phyloP scores from a whole-genome alignment of 2,329 filamentous ascomycete species.

The Stachybotrys echinatus region DNA sequence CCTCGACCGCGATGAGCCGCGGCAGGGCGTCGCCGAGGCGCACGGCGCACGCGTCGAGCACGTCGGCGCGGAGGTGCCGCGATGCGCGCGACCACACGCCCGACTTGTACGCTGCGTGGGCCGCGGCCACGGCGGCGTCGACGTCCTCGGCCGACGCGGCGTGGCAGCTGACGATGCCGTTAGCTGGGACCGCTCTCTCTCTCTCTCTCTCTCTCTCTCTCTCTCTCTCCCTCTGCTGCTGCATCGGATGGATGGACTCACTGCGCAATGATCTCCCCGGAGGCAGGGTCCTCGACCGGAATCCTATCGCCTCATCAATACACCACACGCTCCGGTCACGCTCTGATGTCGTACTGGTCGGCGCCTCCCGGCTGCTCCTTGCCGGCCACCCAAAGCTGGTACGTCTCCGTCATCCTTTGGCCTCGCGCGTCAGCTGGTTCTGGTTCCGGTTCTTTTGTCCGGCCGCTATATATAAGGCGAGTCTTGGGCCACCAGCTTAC shows the following conservation, averaged over 20 bases:
- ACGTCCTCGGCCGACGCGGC: slow-evolving; percentile 22
- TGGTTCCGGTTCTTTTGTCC: no score
- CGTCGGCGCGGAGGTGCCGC: slow-evolving; percentile 53
- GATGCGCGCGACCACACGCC: slow-evolving; percentile 59
- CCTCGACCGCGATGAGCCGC: slow-evolving; percentile 56
- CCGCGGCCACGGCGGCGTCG: slow-evolving; percentile 27
- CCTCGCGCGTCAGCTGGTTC: no score
- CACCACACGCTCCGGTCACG: neutral
- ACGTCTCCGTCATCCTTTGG: neutral
- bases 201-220: no score
- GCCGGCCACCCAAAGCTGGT: neutral
- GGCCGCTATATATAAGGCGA: no score
- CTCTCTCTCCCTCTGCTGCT: no score
- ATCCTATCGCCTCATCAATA: slow-evolving; percentile 31
- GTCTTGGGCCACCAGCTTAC: no score
- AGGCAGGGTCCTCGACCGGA: slow-evolving; percentile 47
- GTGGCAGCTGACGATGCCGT: slow-evolving; percentile 15
- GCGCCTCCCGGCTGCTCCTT: neutral
- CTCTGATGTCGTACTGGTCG: neutral
- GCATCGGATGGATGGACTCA: slow-evolving; percentile 26
- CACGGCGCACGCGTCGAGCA: slow-evolving; percentile 54
- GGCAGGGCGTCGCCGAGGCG: slow-evolving; percentile 49
- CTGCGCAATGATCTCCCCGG: slow-evolving; percentile 45
- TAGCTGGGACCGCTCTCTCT: neutral
- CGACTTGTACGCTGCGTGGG: slow-evolving; percentile 61